These are phyloP conservation scores for Diversispora eburnea DNA, from an alignment of 192 early-diverging fungal species.

Conservation along the genomic window DNA sequence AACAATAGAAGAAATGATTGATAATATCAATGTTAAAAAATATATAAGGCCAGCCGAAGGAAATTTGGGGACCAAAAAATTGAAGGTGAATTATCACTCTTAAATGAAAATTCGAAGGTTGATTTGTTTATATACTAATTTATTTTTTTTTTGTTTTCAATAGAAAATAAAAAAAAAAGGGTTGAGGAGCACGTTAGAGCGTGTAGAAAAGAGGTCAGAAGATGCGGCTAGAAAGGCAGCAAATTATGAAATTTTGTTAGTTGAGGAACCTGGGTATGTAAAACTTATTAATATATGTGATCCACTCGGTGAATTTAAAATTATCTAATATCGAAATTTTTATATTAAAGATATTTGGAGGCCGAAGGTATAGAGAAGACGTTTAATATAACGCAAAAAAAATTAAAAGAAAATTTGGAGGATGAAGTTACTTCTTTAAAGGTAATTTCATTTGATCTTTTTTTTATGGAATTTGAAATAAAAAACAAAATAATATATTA, in stretches of 20 bases:
- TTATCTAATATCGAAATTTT: neutral
- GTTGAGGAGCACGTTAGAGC: slow-evolving; percentile 59
- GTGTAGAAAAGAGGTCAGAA: slow-evolving; percentile 55
- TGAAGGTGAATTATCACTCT: neutral
- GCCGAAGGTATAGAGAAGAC: slow-evolving; percentile 90
- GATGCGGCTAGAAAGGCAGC: slow-evolving; percentile 73
- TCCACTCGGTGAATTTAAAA: neutral
- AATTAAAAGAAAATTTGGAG: slow-evolving; percentile 66
- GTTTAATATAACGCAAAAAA: slow-evolving; percentile 74
- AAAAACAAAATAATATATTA: no score
- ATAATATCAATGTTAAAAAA: neutral
- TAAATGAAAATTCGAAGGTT: neutral
- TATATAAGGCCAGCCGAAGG: slow-evolving; percentile 3
- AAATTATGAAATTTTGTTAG: slow-evolving; percentile 71
- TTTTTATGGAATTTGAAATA: no score
- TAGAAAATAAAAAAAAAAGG: slow-evolving; percentile 69
- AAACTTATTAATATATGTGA: neutral
- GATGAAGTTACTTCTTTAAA: slow-evolving; percentile 73
- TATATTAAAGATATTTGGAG: slow-evolving; percentile 67
- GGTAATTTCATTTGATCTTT: slow-evolving; percentile 32
- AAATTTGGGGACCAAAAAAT: neutral
- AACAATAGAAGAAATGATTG: no score
- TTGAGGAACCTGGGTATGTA: slow-evolving; percentile 40
- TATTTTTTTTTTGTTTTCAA: neutral
- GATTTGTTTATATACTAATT: neutral